phyloP scores from a whole-genome alignment of 352 stramenopile species.

The Globisporangium okanoganense region DNA sequence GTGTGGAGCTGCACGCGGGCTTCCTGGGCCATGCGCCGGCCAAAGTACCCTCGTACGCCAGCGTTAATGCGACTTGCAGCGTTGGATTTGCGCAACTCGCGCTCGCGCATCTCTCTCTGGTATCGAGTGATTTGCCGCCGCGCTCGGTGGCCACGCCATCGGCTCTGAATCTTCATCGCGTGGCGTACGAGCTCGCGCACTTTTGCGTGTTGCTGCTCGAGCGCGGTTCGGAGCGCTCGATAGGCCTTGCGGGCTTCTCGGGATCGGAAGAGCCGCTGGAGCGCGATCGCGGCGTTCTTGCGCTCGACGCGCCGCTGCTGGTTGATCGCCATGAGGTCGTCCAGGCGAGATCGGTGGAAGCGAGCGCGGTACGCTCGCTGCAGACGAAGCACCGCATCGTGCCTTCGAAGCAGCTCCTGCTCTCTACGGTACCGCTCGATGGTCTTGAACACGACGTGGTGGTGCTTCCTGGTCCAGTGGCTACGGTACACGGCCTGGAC shows the following conservation, averaged over 20 bases:
- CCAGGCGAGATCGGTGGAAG: conserved; percentile 64
- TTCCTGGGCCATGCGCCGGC: conserved; percentile 31
- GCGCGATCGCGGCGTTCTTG: conserved; percentile 36
- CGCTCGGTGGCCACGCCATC: conserved; percentile 51
- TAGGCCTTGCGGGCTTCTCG: conserved; percentile 51
- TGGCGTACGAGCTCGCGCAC: conserved; percentile 28
- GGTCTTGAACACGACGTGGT: conserved; percentile 51
- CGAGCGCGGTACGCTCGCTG: conserved; percentile 56
- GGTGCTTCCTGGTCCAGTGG: conserved; percentile 49
- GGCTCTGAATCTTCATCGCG: conserved; percentile 58
- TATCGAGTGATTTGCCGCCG: conserved; percentile 32
- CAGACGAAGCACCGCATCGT: conserved; percentile 39
- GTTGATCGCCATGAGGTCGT: conserved; percentile 70
- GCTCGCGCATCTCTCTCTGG: conserved; percentile 25
- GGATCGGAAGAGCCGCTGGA: conserved; percentile 64
- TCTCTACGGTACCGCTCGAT: conserved; percentile 60
- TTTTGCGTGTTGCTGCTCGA: conserved; percentile 38
- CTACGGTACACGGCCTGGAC: conserved; percentile 60
- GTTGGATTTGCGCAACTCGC: conserved; percentile 26
- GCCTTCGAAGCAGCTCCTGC: conserved; percentile 29
- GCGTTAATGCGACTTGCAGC: conserved; percentile 67
- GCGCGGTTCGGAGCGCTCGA: conserved; percentile 37
- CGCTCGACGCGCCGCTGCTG: conserved; percentile 50
- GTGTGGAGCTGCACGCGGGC: conserved; percentile 34
- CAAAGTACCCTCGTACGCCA: conserved; percentile 59